Evolutionary conservation across 805 yeast genomes (phyloP).

Genomic region (Kurtzmaniella cleridarum): DNA sequence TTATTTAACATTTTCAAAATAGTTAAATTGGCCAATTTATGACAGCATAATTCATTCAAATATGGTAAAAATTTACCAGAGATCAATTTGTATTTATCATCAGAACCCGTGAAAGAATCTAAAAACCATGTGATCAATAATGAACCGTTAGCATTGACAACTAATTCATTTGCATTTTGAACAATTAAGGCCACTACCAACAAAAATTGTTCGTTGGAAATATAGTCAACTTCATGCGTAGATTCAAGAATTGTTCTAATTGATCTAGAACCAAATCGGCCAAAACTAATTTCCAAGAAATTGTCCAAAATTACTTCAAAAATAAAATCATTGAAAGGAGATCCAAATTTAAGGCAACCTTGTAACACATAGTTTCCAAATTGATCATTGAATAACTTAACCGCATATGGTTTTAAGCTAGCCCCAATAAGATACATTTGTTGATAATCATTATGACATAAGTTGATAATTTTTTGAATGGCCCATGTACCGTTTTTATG

Average conservation of each 20-base stretch:
- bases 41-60: constrained; percentile 62
- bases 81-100: constrained; percentile 60
- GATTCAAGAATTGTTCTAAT: constrained; percentile 90
- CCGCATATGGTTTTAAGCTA: constrained; percentile 73
- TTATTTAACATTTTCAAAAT: constrained; percentile 71
- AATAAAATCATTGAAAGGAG: constrained; percentile 85
- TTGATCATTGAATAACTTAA: constrained; percentile 86
- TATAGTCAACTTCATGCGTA: constrained; percentile 23
- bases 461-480: constrained; percentile 85
- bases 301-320: constrained; percentile 75
- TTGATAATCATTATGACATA: constrained; percentile 48
- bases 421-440: constrained; percentile 58
- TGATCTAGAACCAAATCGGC: constrained; percentile 93
- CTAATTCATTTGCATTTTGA: constrained; percentile 70
- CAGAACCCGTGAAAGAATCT: constrained; percentile 56
- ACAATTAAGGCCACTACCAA: constrained; percentile 75
- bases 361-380: constrained; percentile 96
- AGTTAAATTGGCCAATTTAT: constrained; percentile 80
- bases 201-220: constrained; percentile 58
- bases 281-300: constrained; percentile 76
- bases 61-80: constrained; percentile 58
- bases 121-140: constrained; percentile 88
- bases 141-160: constrained; percentile 82
- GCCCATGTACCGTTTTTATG: constrained; percentile 99
- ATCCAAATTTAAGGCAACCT: constrained; percentile 84